These are phyloP conservation scores for Incumbomyces lentus DNA, from an alignment of 2,329 filamentous ascomycete species.

Conservation along the genomic window DNA sequence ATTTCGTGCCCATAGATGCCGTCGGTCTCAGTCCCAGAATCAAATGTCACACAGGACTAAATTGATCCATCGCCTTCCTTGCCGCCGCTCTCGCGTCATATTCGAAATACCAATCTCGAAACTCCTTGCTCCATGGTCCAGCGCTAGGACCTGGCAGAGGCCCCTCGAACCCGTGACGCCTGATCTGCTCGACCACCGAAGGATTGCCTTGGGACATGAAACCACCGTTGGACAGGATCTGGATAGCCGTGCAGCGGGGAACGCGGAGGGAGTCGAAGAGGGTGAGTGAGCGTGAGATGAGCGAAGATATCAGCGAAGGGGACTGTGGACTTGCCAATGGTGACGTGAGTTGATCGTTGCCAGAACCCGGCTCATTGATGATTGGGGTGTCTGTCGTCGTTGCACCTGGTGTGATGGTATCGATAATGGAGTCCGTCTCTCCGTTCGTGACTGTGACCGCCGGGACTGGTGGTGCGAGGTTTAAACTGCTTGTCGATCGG, in stretches of 20 bases:
- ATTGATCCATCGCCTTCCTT: neutral
- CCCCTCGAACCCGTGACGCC: constrained; percentile 10
- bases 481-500: neutral
- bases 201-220: constrained; percentile 8
- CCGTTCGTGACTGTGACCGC: neutral
- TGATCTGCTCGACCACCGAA: constrained; percentile 8
- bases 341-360: too few relatives aligned
- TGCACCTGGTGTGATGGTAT: too few relatives aligned
- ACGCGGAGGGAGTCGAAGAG: constrained; percentile 10
- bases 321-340: too few relatives aligned
- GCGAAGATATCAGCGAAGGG: neutral
- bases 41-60: neutral
- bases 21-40: too few relatives aligned
- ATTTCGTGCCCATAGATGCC: too few relatives aligned
- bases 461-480: neutral
- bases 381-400: too few relatives aligned
- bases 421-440: too few relatives aligned
- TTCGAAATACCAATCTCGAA: constrained; percentile 14
- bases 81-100: constrained; percentile 13
- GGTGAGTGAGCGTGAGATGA: neutral
- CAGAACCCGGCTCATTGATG: too few relatives aligned
- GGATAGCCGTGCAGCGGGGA: constrained; percentile 10
- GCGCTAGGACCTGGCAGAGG: constrained; percentile 9
- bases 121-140: constrained; percentile 11
- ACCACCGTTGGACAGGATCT: constrained; percentile 15